A percentile compares a stretch with the other conserved stretches of the same genome.
Evolutionary conservation across 805 yeast species (phyloP).

Genomic region (Candida andamanensis): DNA sequence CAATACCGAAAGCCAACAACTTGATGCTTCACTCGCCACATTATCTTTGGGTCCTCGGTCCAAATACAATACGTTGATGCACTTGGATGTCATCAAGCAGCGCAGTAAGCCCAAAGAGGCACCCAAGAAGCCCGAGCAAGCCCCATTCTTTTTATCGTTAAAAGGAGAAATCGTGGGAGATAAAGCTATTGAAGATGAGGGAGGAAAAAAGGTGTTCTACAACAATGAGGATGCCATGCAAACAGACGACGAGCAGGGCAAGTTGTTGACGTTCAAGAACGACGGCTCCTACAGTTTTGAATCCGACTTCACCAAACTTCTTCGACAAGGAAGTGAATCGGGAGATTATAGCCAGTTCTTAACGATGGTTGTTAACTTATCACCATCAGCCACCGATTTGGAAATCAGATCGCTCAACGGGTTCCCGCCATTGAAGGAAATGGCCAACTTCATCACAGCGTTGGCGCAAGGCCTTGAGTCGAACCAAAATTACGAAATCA

Average conservation of each 20-base stretch:
- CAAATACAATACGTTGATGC: slow-evolving; percentile 71
- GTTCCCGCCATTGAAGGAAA: slow-evolving; percentile 62
- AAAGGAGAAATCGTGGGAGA: slow-evolving; percentile 68
- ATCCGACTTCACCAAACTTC: slow-evolving; percentile 61
- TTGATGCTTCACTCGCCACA: slow-evolving; percentile 60
- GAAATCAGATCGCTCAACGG: slow-evolving; percentile 79
- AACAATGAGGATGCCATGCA: slow-evolving; percentile 4
- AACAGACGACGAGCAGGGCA: slow-evolving; percentile 24
- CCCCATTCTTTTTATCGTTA: slow-evolving; percentile 74
- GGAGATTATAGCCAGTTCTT: slow-evolving; percentile 49
- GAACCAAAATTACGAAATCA: slow-evolving; percentile 66
- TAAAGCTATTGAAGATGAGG: slow-evolving; percentile 50
- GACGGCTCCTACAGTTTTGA: slow-evolving; percentile 50
- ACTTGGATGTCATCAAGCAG: slow-evolving; percentile 76
- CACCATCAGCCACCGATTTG: slow-evolving; percentile 78
- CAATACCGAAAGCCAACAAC: slow-evolving; percentile 52
- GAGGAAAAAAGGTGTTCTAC: slow-evolving; percentile 13
- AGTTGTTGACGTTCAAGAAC: slow-evolving; percentile 27
- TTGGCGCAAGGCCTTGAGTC: slow-evolving; percentile 51
- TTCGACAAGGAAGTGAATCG: slow-evolving; percentile 47
- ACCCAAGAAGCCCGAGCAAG: slow-evolving; percentile 74
- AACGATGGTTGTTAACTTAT: slow-evolving; percentile 46
- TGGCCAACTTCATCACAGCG: slow-evolving; percentile 62
- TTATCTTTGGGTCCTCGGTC: slow-evolving; percentile 72
- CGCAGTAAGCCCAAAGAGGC: slow-evolving; percentile 90